Evolutionary conservation across 352 stramenopile genomes (phyloP).

Genomic region (Phytophthora meadii): DNA sequence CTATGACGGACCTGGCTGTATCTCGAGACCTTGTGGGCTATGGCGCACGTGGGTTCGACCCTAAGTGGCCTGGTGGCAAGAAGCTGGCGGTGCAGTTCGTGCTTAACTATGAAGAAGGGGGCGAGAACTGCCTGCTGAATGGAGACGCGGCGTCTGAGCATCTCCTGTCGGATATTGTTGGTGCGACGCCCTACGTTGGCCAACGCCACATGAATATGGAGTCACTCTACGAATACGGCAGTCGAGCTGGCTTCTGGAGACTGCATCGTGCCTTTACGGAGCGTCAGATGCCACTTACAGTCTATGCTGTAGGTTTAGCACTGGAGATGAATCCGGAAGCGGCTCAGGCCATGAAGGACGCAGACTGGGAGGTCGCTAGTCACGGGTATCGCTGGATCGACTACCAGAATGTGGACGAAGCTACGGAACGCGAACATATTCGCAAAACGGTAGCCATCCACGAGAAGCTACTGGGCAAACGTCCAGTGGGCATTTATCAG

Average conservation of each 20-base stretch:
- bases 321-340: constrained; percentile 94
- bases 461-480: constrained; percentile 87
- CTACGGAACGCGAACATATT: constrained; percentile 94
- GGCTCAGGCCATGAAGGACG: constrained; percentile 91
- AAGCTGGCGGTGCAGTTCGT: constrained; percentile 95
- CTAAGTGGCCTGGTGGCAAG: constrained; percentile 83
- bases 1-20: constrained; percentile 10
- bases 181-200: constrained; percentile 69
- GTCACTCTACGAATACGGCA: constrained; percentile 96
- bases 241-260: constrained; percentile 94
- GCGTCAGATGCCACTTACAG: constrained; percentile 90
- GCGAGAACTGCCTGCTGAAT: constrained; percentile 94
- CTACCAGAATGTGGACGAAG: constrained; percentile 94
- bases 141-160: constrained; percentile 91
- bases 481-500: constrained; percentile 96
- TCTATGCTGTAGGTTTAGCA: constrained; percentile 95
- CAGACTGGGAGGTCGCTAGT: constrained; percentile 93
- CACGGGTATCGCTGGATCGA: constrained; percentile 97
- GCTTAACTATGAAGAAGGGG: constrained; percentile 97
- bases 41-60: constrained; percentile 68
- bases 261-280: constrained; percentile 92
- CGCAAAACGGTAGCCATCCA: constrained; percentile 92
- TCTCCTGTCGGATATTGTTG: constrained; percentile 94
- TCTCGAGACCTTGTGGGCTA: constrained; percentile 91
- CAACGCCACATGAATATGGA: constrained; percentile 95